Evolutionary conservation across 2,329 filamentous ascomycete species (phyloP), one percentile per base, ranked within the genome.

Genomic region (Chlorencoelia australis): DNA sequence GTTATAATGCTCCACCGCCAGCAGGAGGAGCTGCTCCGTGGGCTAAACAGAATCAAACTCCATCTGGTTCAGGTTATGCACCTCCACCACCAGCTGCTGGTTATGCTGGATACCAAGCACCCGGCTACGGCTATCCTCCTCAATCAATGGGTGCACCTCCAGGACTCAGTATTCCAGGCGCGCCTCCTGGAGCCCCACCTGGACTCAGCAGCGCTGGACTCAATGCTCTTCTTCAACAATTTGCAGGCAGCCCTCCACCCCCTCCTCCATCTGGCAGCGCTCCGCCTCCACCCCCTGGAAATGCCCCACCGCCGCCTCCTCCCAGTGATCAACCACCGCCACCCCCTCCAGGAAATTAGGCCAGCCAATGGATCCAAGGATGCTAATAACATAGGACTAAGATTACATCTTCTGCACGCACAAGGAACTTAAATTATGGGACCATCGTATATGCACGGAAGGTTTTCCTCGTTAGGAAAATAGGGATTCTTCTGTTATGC

Each of bases 191-290:
- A 27, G 61, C 66, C 63, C 44, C 59, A 53, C 39, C 57, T 45
- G 68, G 66, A 35, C 63, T 77, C 29, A 63, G 65, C 41, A 69
- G 67, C 40, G 69, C 71, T 42, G 74, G 73, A 26, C 64, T 80
- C 42, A 77, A 71, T 53, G 72, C 75, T 30, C 65, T 84, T 40
- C 78, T 82, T 51, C 75, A 82, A 58, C 77, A 79, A 51, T 83
- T 59, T 28, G 30, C 16, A 9, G 63, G 67, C 31, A 61, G 59
- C 20, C 64, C 58, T 26, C 64, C 67, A 16, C 64, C 69, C 39
- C 72, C 73, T 28, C 76, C 77, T 17, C 73, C 76, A 1, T 16
- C 71, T 0, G 33, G 28, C 27, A 44, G 29, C 29, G 45, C 44
- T 34, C 48, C 48, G 30, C 51, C 52, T 15, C 64, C 45, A 11